Conservation (phyloP, 2,329 filamentous ascomycete genomes). For the Dactylella cylindrospora region DNA sequence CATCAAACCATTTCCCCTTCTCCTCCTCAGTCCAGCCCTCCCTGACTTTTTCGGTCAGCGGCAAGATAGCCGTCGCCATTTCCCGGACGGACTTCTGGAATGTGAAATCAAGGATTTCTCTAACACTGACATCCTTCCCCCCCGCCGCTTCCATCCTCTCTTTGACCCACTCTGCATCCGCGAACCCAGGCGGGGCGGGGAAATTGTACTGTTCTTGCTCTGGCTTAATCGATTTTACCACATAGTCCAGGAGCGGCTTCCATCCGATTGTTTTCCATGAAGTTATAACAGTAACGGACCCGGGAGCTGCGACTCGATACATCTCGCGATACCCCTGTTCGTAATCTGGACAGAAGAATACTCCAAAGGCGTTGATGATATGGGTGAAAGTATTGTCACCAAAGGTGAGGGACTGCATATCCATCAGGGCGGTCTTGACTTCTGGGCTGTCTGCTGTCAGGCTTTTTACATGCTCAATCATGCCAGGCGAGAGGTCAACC, state of each 20-base stretch:
- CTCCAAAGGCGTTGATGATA: conserved; percentile 30
- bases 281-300: conserved; percentile 23
- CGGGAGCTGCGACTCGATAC: conserved; percentile 38
- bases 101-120: conserved; percentile 22
- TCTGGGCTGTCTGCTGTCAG: conserved; percentile 11
- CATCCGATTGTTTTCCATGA: conserved; percentile 38
- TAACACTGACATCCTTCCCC: conserved; percentile 31
- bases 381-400: conserved; percentile 34
- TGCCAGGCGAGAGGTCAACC: conserved; percentile 32
- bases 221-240: conserved; percentile 22
- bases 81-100: background rate
- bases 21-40: conserved; percentile 33
- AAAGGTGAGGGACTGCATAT: conserved; percentile 23
- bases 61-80: conserved; percentile 6
- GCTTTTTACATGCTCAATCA: conserved; percentile 11
- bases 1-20: conserved; percentile 6
- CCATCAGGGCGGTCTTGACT: conserved; percentile 27
- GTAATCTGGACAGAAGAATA: conserved; percentile 40
- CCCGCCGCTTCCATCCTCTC: conserved; percentile 19
- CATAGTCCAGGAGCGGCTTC: conserved; percentile 16
- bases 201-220: conserved; percentile 24
- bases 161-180: conserved; percentile 17
- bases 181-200: conserved; percentile 29
- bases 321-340: conserved; percentile 34
- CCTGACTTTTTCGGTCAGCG: conserved; percentile 12